Evolutionary conservation across 768 basidiomycete species (phyloP), one percentile per base, ranked within the genome.

Genomic region (Mycena polygramma): DNA sequence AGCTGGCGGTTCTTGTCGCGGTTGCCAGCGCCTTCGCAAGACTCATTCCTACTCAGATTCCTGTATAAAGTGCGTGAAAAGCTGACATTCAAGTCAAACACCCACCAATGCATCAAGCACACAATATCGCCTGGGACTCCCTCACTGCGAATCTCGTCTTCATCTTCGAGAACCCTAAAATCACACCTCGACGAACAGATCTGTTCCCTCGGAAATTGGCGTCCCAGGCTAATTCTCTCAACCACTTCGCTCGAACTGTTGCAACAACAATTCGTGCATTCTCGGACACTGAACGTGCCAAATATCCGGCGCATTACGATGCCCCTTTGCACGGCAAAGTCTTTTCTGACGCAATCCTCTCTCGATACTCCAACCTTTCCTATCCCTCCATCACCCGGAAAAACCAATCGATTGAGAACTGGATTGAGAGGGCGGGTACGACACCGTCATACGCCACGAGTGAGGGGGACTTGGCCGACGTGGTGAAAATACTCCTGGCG

Each of bases 41-140:
- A 62, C 35, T 62, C 61, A 52, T 14, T 53, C 49, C 45, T 7
- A 39, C 20, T 10, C 14, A 9, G 19, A 14, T 15, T 62, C 14
- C n/a, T n/a, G n/a, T n/a, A 52, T 52, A 62, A 62, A n/a, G 36
- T 20, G 54, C 11, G 54, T 9, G 1, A 39, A 9, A 37, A 11
- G 17, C 20, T 9, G 36, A n/a, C 20, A 13, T n/a, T 13, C 36
- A 9, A 55, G 36, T 39, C n/a, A n/a, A 19, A 35, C 54, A 11
- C 20, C 19, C 39, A 22, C 3, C 68, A 41, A 84, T 84, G 84
- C 83, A 83, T 63, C 83, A 83, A 77, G 77, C 80, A 37, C 83
- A 83, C 60, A 82, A 79, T 52, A 81, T 84, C 35, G 81, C 83
- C 1, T 83, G 84, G 83, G 73, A 79, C 41, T 63, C 76, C 2